These are phyloP conservation scores for Lecanicillium sp. DNA, from an alignment of 2,329 filamentous ascomycete species.

Conservation along the genomic window DNA sequence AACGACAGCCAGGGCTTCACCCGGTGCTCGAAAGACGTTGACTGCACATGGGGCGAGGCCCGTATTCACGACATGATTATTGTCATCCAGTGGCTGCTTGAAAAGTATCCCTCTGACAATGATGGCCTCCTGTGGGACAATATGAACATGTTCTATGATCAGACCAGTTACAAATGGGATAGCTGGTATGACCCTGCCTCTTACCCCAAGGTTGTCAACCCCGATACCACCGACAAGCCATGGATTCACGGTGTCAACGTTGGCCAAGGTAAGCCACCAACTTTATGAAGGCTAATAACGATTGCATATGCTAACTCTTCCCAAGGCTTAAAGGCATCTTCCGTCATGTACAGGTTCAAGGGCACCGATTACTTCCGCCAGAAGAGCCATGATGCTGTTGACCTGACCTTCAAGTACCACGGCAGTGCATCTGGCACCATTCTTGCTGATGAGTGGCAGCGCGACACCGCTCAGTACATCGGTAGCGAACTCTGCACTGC, in stretches of 20 bases:
- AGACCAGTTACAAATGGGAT: constrained; percentile 21
- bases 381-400: constrained; percentile 27
- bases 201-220: constrained; percentile 14
- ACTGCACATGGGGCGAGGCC: constrained; percentile 23
- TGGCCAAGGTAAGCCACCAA: constrained; percentile 26
- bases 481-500: constrained; percentile 28
- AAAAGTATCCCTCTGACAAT: constrained; percentile 20
- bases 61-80: constrained; percentile 31
- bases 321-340: constrained; percentile 29
- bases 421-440: constrained; percentile 32
- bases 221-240: constrained; percentile 13
- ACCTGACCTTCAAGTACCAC: constrained; percentile 28
- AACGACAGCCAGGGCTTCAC: constrained; percentile 43
- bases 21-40: constrained; percentile 29
- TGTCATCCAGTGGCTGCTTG: constrained; percentile 30
- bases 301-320: constrained; percentile 1
- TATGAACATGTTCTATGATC: constrained; percentile 28
- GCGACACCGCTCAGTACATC: constrained; percentile 26
- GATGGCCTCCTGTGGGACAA: constrained; percentile 28
- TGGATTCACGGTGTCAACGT: constrained; percentile 35
- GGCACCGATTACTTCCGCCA: constrained; percentile 25
- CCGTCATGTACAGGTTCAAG: constrained; percentile 31
- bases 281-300: too few species aligned
- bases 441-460: constrained; percentile 31
- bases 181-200: constrained; percentile 17